phyloP scores from a whole-genome alignment of 163 green algal species.

The Dunaliella salina region DNA sequence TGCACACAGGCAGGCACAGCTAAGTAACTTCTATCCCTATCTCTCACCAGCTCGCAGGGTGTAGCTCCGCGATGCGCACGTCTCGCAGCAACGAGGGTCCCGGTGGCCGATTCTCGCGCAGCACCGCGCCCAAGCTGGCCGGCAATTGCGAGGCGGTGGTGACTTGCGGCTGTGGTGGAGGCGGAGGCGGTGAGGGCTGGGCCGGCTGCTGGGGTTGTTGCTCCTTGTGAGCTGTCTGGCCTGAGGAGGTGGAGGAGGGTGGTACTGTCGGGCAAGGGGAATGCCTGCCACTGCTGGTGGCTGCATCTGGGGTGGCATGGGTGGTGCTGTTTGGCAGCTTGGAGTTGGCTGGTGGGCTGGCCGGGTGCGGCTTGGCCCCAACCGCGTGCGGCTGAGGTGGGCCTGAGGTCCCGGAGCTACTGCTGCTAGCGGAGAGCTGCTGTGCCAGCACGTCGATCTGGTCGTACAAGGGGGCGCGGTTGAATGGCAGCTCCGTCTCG shows the following conservation, averaged over 20 bases:
- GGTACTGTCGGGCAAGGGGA: not conserved
- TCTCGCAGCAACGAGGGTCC: slow-evolving; percentile 35
- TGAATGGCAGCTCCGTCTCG: slow-evolving; percentile 65
- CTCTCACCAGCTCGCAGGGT: slow-evolving; percentile 75
- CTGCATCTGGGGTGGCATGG: not conserved
- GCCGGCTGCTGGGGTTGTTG: not conserved
- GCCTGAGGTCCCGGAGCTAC: not conserved
- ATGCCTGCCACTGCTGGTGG: not conserved
- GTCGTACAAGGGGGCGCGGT: slow-evolving; percentile 62
- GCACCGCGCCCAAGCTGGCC: not conserved
- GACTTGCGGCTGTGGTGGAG: not conserved
- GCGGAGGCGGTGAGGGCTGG: not conserved
- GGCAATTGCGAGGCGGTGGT: slow-evolving; percentile 1
- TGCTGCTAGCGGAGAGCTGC: slow-evolving; percentile 12
- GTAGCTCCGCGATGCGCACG: slow-evolving; percentile 59
- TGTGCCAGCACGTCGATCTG: slow-evolving; percentile 43
- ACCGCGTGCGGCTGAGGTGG: not conserved
- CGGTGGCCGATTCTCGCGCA: not conserved
- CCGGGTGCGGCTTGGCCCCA: not conserved
- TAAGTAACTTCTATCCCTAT: too few species aligned
- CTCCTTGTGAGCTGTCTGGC: too few species aligned
- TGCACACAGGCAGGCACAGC: too few species aligned
- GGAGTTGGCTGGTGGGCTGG: not conserved
- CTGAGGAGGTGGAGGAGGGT: not conserved
- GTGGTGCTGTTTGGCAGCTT: not conserved